Conservation (phyloP, 2,329 filamentous ascomycete species). For the Simplicillium aogashimaense region DNA sequence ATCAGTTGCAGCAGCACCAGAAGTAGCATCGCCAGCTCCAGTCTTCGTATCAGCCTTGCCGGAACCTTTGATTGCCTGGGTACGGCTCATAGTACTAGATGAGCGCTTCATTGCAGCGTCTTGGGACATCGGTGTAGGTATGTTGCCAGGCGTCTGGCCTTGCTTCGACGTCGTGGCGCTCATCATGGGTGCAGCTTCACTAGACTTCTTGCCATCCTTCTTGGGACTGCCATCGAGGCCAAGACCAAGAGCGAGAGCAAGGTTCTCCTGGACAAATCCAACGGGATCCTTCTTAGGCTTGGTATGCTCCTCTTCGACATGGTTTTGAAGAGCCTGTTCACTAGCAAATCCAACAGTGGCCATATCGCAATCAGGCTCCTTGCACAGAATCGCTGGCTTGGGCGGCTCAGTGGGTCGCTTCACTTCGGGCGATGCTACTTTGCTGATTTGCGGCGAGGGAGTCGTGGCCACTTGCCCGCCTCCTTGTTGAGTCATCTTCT, state of each 20-base stretch:
- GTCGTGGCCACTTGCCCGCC: constrained; percentile 28
- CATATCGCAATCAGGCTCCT: constrained; percentile 44
- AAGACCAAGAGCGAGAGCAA: constrained; percentile 39
- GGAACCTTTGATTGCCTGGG: constrained; percentile 10
- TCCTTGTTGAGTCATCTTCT: constrained; percentile 33
- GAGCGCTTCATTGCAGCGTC: constrained; percentile 41
- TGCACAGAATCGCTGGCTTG: constrained; percentile 38
- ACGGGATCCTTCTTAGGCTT: constrained; percentile 44
- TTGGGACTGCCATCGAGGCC: constrained; percentile 37
- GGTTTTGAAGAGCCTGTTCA: constrained; percentile 42
- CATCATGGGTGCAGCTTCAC: constrained; percentile 23
- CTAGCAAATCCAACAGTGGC: constrained; percentile 38
- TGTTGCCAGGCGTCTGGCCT: constrained; percentile 33
- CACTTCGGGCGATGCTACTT: constrained; percentile 36
- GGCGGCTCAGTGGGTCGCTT: constrained; percentile 22
- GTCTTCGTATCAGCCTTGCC: constrained; percentile 18
- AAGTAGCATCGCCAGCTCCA: constrained; percentile 19
- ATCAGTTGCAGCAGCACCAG: constrained; percentile 13
- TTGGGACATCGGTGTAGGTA: constrained; percentile 39
- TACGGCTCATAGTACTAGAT: constrained; percentile 33
- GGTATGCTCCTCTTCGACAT: constrained; percentile 49
- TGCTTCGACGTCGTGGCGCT: constrained; percentile 33
- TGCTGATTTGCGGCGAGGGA: constrained; percentile 37
- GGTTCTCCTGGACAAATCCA: constrained; percentile 39
- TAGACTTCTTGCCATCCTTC: constrained; percentile 13